phyloP scores from a whole-genome alignment of 2,329 filamentous ascomycete genomes.

The Elsinoe fawcettii region DNA sequence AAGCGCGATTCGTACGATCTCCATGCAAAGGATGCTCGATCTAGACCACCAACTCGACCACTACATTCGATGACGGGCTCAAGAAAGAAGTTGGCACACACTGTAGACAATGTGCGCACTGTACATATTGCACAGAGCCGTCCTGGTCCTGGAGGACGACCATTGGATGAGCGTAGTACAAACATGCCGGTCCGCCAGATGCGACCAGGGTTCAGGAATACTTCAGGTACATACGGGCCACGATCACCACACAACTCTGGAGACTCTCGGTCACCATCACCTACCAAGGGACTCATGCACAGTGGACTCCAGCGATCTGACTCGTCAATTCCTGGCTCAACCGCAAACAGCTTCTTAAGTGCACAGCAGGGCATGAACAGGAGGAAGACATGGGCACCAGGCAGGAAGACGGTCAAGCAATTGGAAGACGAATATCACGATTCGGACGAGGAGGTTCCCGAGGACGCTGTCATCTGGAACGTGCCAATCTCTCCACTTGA shows the following conservation, averaged over 20 bases:
- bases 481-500: slow-evolving; percentile 65
- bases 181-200: slow-evolving; percentile 14
- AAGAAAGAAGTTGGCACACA: slow-evolving; percentile 9
- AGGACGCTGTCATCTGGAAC: slow-evolving; percentile 71
- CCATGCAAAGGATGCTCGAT: slow-evolving; percentile 11
- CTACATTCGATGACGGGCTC: slow-evolving; percentile 13
- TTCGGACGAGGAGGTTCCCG: slow-evolving; percentile 66
- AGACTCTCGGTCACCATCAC: slow-evolving; percentile 9
- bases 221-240: not conserved
- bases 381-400: slow-evolving; percentile 58
- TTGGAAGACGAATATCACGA: slow-evolving; percentile 74
- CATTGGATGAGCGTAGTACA: slow-evolving; percentile 13
- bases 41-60: slow-evolving; percentile 5
- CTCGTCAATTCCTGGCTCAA: slow-evolving; percentile 4
- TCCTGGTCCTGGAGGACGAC: not conserved
- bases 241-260: slow-evolving; percentile 7
- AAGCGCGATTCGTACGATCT: slow-evolving; percentile 21
- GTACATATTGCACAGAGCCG: slow-evolving; percentile 13
- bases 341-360: slow-evolving; percentile 3
- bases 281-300: slow-evolving; percentile 6
- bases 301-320: slow-evolving; percentile 1
- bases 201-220: slow-evolving; percentile 10
- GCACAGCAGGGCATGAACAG: slow-evolving; percentile 2
- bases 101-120: slow-evolving; percentile 13
- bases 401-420: slow-evolving; percentile 60